Evolutionary conservation across 345 rosid genomes (phyloP), one percentile per base, ranked within the genome.

Genomic region (Laguncularia racemosa): DNA sequence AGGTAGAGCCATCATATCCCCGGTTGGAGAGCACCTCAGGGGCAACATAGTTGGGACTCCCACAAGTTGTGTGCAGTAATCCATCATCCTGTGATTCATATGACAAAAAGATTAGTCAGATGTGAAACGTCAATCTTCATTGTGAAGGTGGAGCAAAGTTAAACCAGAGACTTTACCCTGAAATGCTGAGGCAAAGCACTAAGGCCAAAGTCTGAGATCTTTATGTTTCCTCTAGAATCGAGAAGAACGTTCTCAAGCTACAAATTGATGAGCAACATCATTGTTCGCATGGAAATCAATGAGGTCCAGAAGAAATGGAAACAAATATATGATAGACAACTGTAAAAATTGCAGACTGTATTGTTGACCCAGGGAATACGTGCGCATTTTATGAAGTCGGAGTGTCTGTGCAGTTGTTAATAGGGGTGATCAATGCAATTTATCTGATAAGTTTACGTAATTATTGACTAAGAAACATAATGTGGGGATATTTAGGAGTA

Each of bases 1-100:
- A 84, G 19, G 95, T 75, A 56, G 96, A 83, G 60, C 97, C 97
- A 45, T 93, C 81, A 3, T 93, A 93, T 14, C 99, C 99, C 77
- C 79, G 74, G 65, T 86, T 93, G 13, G 81, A 77, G 54, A 93
- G 85, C 55, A 93, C 79, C 77, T 93, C 99, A 2, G 99, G 99
- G 1, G 99, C 99, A 55, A 93, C 91, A 54, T 93, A 93, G 67
- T 93, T 93, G n/a, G 99, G 99, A 64, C 97, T 93, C 64, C 99
- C 99, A 55, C 99, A 93, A 12, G 95, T 89, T 56, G 99, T 93
- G 63, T 89, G 99, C 69, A 93, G 71, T 54, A 93, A 72, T 20
- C 99, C 97, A 18, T 93, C 99, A 55, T 80, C 88, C 97, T 89
- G 73, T 13, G 55, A 46, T 62, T 26, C 49, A 63, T 46, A 53